Percentiles rank a stretch among this genome's conserved stretches.
Conservation (phyloP, 441 rosid genomes). For the Kokia cookei region DNA sequence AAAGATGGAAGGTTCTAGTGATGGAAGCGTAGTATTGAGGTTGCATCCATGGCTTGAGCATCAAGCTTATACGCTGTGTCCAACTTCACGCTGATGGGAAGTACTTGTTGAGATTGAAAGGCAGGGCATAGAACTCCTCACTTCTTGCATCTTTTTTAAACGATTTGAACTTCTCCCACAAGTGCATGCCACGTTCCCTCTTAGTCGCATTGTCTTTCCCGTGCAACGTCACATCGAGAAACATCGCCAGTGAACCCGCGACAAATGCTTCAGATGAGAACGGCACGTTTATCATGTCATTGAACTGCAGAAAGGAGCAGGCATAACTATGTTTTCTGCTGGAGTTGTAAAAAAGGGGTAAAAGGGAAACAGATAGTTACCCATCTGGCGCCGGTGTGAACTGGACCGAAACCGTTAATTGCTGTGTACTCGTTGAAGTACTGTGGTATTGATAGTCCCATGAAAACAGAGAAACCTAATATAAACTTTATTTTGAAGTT, state of each 20-base stretch:
- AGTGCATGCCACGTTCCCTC: conserved; percentile 72
- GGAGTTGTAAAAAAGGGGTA: background rate
- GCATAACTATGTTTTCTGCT: background rate
- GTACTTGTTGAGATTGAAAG: conserved; percentile 64
- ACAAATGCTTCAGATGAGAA: conserved; percentile 83
- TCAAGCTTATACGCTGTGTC: background rate
- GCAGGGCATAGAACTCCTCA: conserved; percentile 63
- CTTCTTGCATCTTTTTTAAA: conserved; percentile 53
- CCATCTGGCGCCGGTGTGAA: conserved; percentile 92
- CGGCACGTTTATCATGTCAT: conserved; percentile 89
- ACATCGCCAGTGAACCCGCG: conserved; percentile 64
- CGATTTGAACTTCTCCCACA: conserved; percentile 65
- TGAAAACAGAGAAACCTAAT: conserved; percentile 87
- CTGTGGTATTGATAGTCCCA: conserved; percentile 92
- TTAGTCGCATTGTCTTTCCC: conserved; percentile 48
- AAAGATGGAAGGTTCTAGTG: background rate
- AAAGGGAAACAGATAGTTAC: conserved; percentile 23
- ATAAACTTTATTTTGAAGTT: conserved; percentile 74
- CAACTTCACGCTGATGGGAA: conserved; percentile 54
- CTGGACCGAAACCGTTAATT: conserved; percentile 75
- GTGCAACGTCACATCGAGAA: conserved; percentile 65
- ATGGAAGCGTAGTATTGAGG: background rate
- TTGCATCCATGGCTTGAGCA: background rate
- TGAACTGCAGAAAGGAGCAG: conserved; percentile 46
- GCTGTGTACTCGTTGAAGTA: conserved; percentile 93